These are phyloP conservation scores for Blastobotrys aristatus DNA, from an alignment of 1,139 yeast species.

Conservation along the genomic window DNA sequence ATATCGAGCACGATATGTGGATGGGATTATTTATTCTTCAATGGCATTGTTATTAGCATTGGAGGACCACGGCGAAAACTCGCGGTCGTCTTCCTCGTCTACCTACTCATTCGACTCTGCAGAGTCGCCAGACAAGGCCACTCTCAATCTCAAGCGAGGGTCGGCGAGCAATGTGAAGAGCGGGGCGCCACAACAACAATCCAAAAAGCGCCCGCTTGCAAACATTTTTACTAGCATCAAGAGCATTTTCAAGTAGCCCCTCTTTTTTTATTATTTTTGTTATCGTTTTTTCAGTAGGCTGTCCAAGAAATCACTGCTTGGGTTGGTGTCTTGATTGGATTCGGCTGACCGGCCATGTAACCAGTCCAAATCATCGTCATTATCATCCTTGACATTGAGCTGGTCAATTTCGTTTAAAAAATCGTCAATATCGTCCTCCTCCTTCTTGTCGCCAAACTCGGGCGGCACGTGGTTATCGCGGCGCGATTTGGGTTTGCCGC, in stretches of 20 bases:
- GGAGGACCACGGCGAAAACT: constrained; percentile 4
- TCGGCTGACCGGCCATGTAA: background rate
- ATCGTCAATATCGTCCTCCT: constrained; percentile 30
- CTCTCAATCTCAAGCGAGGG: no score
- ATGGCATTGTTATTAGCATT: constrained; percentile 15
- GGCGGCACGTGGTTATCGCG: background rate
- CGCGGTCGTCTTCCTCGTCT: background rate
- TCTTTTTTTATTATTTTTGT: background rate
- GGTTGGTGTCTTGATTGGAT: background rate
- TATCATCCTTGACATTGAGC: constrained; percentile 3
- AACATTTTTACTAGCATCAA: background rate
- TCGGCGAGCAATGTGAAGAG: no score
- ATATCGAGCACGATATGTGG: constrained; percentile 19
- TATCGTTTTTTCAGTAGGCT: background rate
- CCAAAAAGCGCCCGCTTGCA: background rate
- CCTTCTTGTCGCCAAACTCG: constrained; percentile 10
- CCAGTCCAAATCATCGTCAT: constrained; percentile 4
- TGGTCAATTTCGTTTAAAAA: constrained; percentile 26
- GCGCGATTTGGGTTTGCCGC: constrained; percentile 6
- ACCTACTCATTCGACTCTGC: background rate
- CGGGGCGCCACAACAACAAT: no score
- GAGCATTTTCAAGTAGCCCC: background rate
- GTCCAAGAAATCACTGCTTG: constrained; percentile 4
- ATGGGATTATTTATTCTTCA: constrained; percentile 18
- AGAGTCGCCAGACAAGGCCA: no score